Evolutionary conservation across 2,329 filamentous ascomycete genomes (phyloP), one percentile per base, ranked within the genome.

Genomic region (Fusarium sp.): DNA sequence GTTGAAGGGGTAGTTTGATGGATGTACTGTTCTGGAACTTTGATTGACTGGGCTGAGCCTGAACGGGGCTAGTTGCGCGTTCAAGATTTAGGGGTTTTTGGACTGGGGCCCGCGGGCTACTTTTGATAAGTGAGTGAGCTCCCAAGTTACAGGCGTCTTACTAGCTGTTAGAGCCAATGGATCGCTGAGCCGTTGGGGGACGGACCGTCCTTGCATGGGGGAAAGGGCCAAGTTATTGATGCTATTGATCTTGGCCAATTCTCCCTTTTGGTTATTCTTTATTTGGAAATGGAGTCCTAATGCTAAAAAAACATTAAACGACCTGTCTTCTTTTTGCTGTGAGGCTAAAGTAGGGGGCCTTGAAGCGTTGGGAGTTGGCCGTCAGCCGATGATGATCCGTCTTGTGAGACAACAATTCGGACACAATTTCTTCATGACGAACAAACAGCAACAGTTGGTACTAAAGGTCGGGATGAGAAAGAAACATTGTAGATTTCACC

Each of bases 11-110:
- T 70, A 67, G 64, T 38, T 64, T 64, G 60, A 70, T 62, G 66
- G 58, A 71, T 60, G 71, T 69, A 42, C 66, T 59, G 73, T 66
- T 40, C 70, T 55, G 44, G 70, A 59, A 73, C 65, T 73, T 38
- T 70, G 74, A 71, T 60, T 72, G 74, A 73, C 60, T 66, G 56
- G 70, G 74, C 74, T 74, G 68, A 73, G 74, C 73, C 74, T 74
- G 68, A 73, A 75, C 73, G 67, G 74, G 74, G 74, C 66, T 70
- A 70, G 70, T 67, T 73, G 73, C 70, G 74, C 73, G 74, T 70
- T 71, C 68, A 75, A 11, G 65, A 75, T 67, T 76, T 76, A 76
- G 74, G 74, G 74, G 74, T 74, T 75, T 67, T n/a, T 70, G 49
- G 62, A 61, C 72, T 70, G 69, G 72, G 64, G 40, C 60, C 53